Evolutionary conservation across 164 flowering plant genomes (phyloP).

Genomic region (Piper betle): DNA sequence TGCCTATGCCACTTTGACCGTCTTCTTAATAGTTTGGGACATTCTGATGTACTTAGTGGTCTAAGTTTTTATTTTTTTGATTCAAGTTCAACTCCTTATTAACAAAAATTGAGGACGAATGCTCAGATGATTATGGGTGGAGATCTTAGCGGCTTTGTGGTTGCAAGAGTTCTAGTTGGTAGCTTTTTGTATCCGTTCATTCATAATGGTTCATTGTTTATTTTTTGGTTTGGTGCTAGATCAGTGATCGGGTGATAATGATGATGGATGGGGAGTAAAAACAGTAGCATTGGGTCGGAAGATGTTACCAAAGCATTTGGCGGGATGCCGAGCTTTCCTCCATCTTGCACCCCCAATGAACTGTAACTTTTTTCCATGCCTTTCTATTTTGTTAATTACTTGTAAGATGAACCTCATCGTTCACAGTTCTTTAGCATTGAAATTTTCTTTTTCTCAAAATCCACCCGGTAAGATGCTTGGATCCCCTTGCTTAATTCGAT

Average conservation of each 20-base stretch:
- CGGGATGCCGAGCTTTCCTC: slow-evolving; percentile 13
- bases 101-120: background rate
- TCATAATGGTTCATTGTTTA: background rate
- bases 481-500: background rate
- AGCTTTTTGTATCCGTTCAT: background rate
- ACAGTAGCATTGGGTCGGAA: slow-evolving; percentile 3
- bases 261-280: slow-evolving; percentile 8
- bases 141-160: background rate
- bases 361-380: background rate
- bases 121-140: background rate
- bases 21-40: background rate
- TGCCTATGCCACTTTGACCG: too few species aligned
- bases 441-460: too few species aligned
- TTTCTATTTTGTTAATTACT: background rate
- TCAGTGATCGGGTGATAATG: slow-evolving; percentile 1
- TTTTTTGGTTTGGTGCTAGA: background rate
- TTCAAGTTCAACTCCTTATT: background rate
- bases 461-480: background rate
- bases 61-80: too few species aligned
- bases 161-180: background rate
- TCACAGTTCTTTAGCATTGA: background rate
- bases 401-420: background rate
- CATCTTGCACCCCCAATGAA: background rate
- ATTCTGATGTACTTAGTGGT: background rate
- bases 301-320: slow-evolving; percentile 8